phyloP scores from a whole-genome alignment of 2,329 filamentous ascomycete species.

The Microdochium trichocladiopsis region DNA sequence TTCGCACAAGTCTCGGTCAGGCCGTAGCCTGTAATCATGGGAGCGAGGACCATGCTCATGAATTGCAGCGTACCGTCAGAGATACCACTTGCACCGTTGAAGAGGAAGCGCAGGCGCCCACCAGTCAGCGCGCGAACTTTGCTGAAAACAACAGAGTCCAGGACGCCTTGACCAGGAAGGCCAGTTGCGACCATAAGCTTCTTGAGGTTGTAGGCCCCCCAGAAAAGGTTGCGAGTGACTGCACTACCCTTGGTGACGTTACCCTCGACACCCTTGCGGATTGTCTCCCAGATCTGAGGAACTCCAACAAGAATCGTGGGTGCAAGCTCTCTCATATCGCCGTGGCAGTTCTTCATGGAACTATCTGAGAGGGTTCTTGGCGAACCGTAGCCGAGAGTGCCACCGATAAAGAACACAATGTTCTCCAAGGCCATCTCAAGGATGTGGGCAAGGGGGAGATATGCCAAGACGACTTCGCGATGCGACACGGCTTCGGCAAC shows the following conservation, averaged over 20 bases:
- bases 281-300: conserved; percentile 93
- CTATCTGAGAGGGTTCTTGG: conserved; percentile 80
- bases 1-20: conserved; percentile 88
- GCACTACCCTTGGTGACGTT: conserved; percentile 68
- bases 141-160: conserved; percentile 83
- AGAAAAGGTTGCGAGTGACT: conserved; percentile 74
- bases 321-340: conserved; percentile 87
- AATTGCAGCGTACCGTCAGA: conserved; percentile 83
- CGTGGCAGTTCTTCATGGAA: conserved; percentile 82
- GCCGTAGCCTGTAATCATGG: conserved; percentile 92
- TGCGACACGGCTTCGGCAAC: conserved; percentile 73
- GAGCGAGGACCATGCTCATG: conserved; percentile 84
- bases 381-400: conserved; percentile 88
- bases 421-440: conserved; percentile 97
- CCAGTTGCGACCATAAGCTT: conserved; percentile 48
- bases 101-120: conserved; percentile 77
- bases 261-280: conserved; percentile 85
- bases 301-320: conserved; percentile 92
- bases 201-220: conserved; percentile 55
- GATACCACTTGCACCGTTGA: conserved; percentile 92
- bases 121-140: conserved; percentile 89
- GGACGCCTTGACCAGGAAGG: conserved; percentile 58
- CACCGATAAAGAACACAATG: conserved; percentile 80
- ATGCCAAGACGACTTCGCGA: conserved; percentile 76
- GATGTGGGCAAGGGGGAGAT: conserved; percentile 91